Evolutionary conservation across 805 yeast genomes (phyloP), one percentile per base, ranked within the genome.

Genomic region (Nadsonia fulvescens): DNA sequence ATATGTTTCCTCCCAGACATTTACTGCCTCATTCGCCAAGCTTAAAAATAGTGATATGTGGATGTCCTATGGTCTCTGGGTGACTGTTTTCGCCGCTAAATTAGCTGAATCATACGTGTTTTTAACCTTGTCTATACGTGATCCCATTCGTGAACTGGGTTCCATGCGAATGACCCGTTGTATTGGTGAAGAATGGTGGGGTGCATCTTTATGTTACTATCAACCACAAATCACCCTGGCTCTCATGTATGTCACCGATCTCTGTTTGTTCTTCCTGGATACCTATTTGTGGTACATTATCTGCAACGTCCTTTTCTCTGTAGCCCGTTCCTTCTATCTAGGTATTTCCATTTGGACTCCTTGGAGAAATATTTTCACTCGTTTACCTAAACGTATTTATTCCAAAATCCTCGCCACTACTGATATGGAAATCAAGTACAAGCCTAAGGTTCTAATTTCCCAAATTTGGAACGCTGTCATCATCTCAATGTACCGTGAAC

Each of bases 381-480:
- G 99, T 56, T 62, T 89, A 51, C 99, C 99, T 51, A 89, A 89
- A 72, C 81, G 99, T 71, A 81, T 89, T 40, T 91, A 89, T 64
- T 81, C 95, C 30, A 89, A 89, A 69, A 74, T 89, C 39, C 68
- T 89, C 56, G 96, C 96, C 24, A 89, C 99, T 18, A 78, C 93
- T 39, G 96, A 89, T 53, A 86, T 91, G 98, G 96, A 89, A 61
- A 81, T 86, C 50, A 86, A 89, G 62, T 89, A 89, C 61, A 86
- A 89, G 58, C 96, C 98, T 40, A 89, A 89, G 68, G 95, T 89
- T 39, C 65, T 89, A 51, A 86, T 89, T 44, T 82, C 95, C 21
- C 98, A 89, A 62, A 86, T 91, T 42, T 89, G 99, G 99, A 89
- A 89, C 51, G 98, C 98, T 29, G 77, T 89, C 55, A 91, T 89